Evolutionary conservation across 805 yeast species (phyloP).

Genomic region (Suhomyces tanzawaensis): DNA sequence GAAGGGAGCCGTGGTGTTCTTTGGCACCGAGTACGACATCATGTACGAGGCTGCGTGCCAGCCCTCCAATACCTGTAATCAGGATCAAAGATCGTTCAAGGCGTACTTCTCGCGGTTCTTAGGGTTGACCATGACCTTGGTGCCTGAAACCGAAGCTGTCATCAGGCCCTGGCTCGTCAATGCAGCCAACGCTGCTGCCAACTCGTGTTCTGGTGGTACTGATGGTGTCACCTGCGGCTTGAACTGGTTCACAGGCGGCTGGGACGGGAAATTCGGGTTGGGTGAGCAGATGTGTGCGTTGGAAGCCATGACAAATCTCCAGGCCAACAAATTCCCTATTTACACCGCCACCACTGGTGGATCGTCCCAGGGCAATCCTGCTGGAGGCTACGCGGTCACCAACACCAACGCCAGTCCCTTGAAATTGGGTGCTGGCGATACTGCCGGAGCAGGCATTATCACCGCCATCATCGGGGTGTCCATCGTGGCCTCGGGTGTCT

Average conservation of each 20-base stretch:
- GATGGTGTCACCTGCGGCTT: constrained; percentile 85
- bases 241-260: constrained; percentile 53
- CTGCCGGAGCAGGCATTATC: constrained; percentile 85
- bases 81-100: constrained; percentile 90
- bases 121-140: constrained; percentile 70
- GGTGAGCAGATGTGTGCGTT: constrained; percentile 80
- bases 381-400: constrained; percentile 59
- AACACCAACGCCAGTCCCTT: constrained; percentile 31
- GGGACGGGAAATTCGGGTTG: constrained; percentile 69
- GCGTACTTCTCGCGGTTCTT: constrained; percentile 76
- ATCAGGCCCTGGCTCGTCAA: constrained; percentile 45
- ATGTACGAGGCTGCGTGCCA: constrained; percentile 88
- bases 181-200: constrained; percentile 50
- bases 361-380: constrained; percentile 61
- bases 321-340: constrained; percentile 50
- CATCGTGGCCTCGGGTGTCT: constrained; percentile 59
- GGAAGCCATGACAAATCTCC: constrained; percentile 56
- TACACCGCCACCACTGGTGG: constrained; percentile 66
- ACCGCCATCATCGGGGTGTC: constrained; percentile 67
- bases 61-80: constrained; percentile 59
- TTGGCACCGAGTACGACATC: constrained; percentile 36
- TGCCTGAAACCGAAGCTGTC: constrained; percentile 52
- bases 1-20: constrained; percentile 55
- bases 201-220: constrained; percentile 70
- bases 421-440: constrained; percentile 16